phyloP scores from a whole-genome alignment of 1,139 yeast genomes.

The Blastobotrys buckinghamii region DNA sequence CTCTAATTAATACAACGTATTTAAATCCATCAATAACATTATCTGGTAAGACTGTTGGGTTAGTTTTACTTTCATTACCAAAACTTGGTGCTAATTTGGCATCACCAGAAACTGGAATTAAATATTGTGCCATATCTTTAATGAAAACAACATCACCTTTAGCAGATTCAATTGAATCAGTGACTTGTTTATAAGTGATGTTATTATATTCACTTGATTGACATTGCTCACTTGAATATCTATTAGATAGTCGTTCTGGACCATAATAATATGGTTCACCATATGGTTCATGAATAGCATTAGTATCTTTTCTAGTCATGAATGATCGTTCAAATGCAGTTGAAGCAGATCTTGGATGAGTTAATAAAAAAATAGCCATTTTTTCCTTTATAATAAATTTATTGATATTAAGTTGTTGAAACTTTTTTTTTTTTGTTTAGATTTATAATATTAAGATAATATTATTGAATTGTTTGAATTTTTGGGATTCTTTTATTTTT shows the following conservation, averaged over 20 bases:
- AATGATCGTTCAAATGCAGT: slow-evolving; percentile 29
- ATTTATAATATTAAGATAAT: too few relatives aligned
- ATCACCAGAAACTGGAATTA: slow-evolving; percentile 20
- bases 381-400: too few relatives aligned
- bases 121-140: slow-evolving; percentile 30
- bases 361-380: slow-evolving; percentile 22
- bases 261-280: slow-evolving; percentile 29
- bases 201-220: slow-evolving; percentile 14
- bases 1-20: slow-evolving; percentile 26
- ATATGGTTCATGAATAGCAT: slow-evolving; percentile 27
- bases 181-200: slow-evolving; percentile 20
- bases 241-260: slow-evolving; percentile 25
- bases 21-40: slow-evolving; percentile 17
- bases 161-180: slow-evolving; percentile 12
- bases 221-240: slow-evolving; percentile 19
- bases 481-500: too few relatives aligned
- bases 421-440: too few relatives aligned
- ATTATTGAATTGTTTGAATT: too few relatives aligned
- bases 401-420: too few relatives aligned
- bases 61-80: background rate
- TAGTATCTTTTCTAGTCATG: slow-evolving; percentile 23
- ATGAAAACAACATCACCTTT: slow-evolving; percentile 19
- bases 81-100: slow-evolving; percentile 1
- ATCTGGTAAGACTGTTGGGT: slow-evolving; percentile 24
- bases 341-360: slow-evolving; percentile 29